Base-by-base conservation (phyloP, 768 basidiomycete species). In the Tulasnella sp. region DNA sequence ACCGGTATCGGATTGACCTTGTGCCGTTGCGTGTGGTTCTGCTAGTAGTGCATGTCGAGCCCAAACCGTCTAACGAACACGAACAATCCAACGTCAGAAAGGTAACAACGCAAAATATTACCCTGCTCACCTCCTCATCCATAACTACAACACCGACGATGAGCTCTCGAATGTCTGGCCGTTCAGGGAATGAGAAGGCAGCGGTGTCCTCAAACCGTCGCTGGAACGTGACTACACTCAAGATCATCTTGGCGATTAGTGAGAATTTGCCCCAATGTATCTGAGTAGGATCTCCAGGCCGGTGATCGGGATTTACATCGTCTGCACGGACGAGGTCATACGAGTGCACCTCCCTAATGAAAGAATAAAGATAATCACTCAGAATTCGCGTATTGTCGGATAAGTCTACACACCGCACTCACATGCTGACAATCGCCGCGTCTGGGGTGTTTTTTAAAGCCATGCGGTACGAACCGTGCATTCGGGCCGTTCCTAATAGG, bases 241-340 rank as follows among this genome's bases (percentile, higher is more conserved):
- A 78, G 58, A 95, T 82, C 66, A 93, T 91, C 61, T 84, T 79
- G 29, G 86, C 93, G 75, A 97, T 86, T 80, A 91, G 85, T 64
- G 85, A 86, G 72, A 88, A 96, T 72, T 98, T 98, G 26, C 85
- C 88, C 95, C 95, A 98, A 67, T 97, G 92, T 56, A 97, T 87
- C 68, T 83, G 82, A 42, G 70, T 74, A 3, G 82, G 75, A 66
- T 88, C 85, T 21, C 78, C 73, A 5, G 81, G 73, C 63, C 80
- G 80, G 63, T 80, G 77, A 65, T 94, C 88, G 2, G 77, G 75
- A 62, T 95, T 93, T 60, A 83, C 86, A 72, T 90, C 88, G 64
- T 96, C 85, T 7, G 91, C 81, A 63, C 83, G 84, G 48, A 93
- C 85, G 50, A 97, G 77, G 68, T 95, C 93, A 42, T 89, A 86